Conservation (phyloP, 352 stramenopile genomes). For the Globisporangium camurandrum region DNA sequence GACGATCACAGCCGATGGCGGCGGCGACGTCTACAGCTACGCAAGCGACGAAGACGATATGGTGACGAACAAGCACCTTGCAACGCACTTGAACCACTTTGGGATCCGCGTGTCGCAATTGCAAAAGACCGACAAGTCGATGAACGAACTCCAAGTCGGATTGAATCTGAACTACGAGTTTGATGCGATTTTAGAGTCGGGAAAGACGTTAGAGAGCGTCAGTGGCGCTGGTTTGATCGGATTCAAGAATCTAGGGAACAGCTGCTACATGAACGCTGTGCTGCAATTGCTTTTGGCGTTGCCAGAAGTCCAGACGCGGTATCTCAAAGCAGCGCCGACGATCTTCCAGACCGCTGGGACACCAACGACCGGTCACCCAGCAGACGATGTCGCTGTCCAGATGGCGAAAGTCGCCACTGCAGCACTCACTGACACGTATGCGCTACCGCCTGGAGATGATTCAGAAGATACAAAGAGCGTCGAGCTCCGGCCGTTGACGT, state of each 20-base stretch:
- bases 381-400: conserved; percentile 84
- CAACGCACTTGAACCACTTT: conserved; percentile 91
- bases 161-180: conserved; percentile 98
- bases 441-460: conserved; percentile 32
- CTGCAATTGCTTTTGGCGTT: conserved; percentile 91
- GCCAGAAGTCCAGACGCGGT: conserved; percentile 63
- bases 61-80: conserved; percentile 93
- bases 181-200: conserved; percentile 96
- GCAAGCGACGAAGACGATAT: conserved; percentile 96
- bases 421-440: conserved; percentile 86
- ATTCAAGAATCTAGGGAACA: conserved; percentile 99
- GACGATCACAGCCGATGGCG: conserved; percentile 92
- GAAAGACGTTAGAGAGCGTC: conserved; percentile 88
- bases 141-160: conserved; percentile 96
- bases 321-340: conserved; percentile 44
- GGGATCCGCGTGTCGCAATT: conserved; percentile 93
- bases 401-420: conserved; percentile 89
- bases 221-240: conserved; percentile 91
- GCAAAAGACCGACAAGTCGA: conserved; percentile 98
- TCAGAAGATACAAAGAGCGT: conserved; percentile 21
- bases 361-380: conserved; percentile 11
- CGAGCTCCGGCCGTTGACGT: conserved; percentile 80
- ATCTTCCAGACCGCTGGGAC: conserved; percentile 40
- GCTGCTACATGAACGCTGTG: conserved; percentile 99
- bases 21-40: conserved; percentile 98